phyloP scores from a whole-genome alignment of 768 basidiomycete genomes.

The Naganishia kalamii region DNA sequence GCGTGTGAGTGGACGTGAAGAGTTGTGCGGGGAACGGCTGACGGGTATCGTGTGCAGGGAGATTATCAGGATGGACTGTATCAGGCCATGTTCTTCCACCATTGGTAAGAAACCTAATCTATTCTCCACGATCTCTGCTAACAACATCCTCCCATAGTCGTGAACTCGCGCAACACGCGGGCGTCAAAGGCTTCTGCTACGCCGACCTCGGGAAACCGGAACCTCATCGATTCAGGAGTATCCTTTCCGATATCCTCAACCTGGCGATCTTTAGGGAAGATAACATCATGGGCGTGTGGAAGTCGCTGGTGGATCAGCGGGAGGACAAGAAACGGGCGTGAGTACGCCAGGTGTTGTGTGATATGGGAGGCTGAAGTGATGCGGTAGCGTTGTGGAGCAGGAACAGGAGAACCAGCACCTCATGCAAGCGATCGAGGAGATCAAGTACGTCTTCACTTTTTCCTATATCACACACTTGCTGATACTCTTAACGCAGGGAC shows the following conservation, averaged over 20 bases:
- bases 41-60: background rate
- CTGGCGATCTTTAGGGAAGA: conserved; percentile 8
- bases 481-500: background rate
- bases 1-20: background rate
- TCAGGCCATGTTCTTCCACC: conserved; percentile 14
- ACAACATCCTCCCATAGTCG: background rate
- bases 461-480: background rate
- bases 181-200: conserved; percentile 3
- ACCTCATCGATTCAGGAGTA: conserved; percentile 4
- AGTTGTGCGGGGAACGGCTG: too few species aligned
- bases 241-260: conserved; percentile 7
- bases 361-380: too few species aligned
- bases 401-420: conserved; percentile 7
- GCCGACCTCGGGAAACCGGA: conserved; percentile 13
- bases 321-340: conserved; percentile 13
- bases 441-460: background rate
- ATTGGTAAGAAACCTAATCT: background rate
- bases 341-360: background rate
- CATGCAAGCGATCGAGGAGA: conserved; percentile 1
- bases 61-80: conserved; percentile 3
- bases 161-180: conserved; percentile 10
- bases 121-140: background rate
- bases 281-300: conserved; percentile 15
- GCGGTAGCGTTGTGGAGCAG: background rate
- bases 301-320: conserved; percentile 6